Evolutionary conservation across 2,329 filamentous ascomycete genomes (phyloP), one percentile per base, ranked within the genome.

Genomic region (Aspergillus sp.): DNA sequence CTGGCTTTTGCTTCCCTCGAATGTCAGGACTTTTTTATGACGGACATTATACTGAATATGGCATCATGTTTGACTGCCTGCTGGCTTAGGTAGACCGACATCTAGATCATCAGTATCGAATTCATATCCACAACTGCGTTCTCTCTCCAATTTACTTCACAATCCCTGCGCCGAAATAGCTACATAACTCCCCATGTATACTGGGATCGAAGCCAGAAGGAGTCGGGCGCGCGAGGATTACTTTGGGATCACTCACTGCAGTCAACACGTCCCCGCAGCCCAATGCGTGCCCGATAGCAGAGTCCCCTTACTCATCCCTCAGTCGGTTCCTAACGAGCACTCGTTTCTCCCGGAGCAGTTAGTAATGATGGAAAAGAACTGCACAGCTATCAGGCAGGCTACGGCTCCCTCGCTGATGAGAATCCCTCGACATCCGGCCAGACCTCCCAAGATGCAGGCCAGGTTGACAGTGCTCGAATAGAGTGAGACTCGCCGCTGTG

Each of bases 371-470:
- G 68, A 69, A 51, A 62, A 69, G 51, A 69, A 66, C 27, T 58
- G 45, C 24, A 67, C 51, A 1, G 61, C 58, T 5, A 68, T 55
- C 7, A 63, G 20, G 32, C 62, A 57, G 5, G 68, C 70, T 2
- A 69, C 43, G 2, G 53, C 43, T 1, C 68, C 68, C 43, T 70
- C 83, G 24, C 42, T 24, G 26, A 44, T 82, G 53, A 89, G 88
- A 42, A 86, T 82, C 80, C 81, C 88, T 33, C 82, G 67, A 84
- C 84, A 91, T 7, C 80, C 83, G 1, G 58, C 47, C 49, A 33
- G 24, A 14, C 75, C 76, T 6, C 67, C 60, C 8, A 91, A 91
- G 0, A 83, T 83, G 19, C 83, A 83, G 1, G 83, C 83, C 3
- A 89, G 66, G 0, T 80, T 82, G 1, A 83, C 88, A 16, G 73